Base-by-base conservation (phyloP, 2,329 filamentous ascomycete genomes). In the Epicoccum sorghinum region DNA sequence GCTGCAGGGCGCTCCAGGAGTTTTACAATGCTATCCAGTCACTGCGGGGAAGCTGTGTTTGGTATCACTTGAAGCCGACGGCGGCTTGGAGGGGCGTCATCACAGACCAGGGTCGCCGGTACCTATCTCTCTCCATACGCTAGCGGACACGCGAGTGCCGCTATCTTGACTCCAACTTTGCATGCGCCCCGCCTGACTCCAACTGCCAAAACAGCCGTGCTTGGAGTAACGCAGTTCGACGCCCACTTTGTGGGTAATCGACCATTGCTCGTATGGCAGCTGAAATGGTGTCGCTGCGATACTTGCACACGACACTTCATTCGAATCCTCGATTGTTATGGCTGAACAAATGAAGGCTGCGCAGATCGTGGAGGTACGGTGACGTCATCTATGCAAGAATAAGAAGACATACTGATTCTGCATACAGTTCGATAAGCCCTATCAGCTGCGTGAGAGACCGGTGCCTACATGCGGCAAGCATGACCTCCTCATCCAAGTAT, bases 401-500 rank as follows among this genome's bases (percentile, higher is more conserved):
- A 46, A 7, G 44, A 23, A 27, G 33, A 8, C 14, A 1, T 25
- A 22, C 45, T 54, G 39, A 51, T 40, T 12, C 37, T 24, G 7
- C 9, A 27, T 32, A 18, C 42, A 67, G 55, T 62, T 54, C 40
- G 51, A 61, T 32, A 61, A 57, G 37, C 55, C 55, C 3, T 67
- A 67, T 45, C 46, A 60, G 30, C 44, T 65, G 8, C 56, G 55
- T 42, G 48, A 62, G 37, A 50, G 47, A 7, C 53, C 57, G 8
- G 47, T 60, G 7, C 67, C 64, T 18, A 36, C 43, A 27, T 64
- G 62, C 24, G 60, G 61, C 39, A 54, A 62, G 1, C 18, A 64
- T 54, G 63, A 67, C 24, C 57, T 67, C 9, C 63, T 67, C 3
- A 44, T 68, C 7, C 37, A 66, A 38, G 56, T 70, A 2, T 47